Evolutionary conservation across 179 eudicot species (phyloP).

Genomic region (Carnegiea gigantea): DNA sequence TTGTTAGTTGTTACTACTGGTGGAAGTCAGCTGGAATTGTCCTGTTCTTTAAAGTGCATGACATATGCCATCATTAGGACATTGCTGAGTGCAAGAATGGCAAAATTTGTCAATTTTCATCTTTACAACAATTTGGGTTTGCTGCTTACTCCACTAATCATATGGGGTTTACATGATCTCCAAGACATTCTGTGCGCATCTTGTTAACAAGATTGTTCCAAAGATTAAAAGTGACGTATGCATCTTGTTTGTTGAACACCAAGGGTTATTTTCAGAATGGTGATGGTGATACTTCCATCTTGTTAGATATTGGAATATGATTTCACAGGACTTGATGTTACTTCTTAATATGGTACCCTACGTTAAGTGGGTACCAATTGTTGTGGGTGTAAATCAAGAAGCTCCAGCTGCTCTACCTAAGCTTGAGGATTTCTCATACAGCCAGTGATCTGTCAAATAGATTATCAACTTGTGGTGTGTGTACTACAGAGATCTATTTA

Average conservation of each 20-base stretch:
- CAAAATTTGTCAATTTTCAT: not conserved
- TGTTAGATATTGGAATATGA: not conserved
- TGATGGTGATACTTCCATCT: constrained; percentile 1
- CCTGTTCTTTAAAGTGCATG: not conserved
- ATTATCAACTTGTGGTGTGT: not conserved
- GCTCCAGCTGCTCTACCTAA: constrained; percentile 1
- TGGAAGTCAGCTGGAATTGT: not conserved
- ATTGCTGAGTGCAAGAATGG: not conserved
- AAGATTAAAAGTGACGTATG: not conserved
- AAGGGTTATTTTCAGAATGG: constrained; percentile 10
- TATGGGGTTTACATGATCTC: constrained; percentile 6
- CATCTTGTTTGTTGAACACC: constrained; percentile 16
- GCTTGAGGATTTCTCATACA: not conserved
- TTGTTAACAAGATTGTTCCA: not conserved
- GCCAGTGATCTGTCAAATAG: not conserved
- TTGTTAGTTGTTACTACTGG: not conserved
- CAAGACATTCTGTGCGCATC: not conserved
- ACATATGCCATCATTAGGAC: not conserved
- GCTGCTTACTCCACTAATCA: not conserved
- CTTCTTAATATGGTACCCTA: not conserved
- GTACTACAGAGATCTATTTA: not conserved
- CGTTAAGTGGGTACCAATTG: not conserved
- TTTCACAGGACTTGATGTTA: constrained; percentile 12
- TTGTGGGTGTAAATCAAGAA: not conserved
- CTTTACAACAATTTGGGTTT: not conserved